Base-by-base conservation (phyloP, 306 rosid species). In the Cucumis melo region DNA sequence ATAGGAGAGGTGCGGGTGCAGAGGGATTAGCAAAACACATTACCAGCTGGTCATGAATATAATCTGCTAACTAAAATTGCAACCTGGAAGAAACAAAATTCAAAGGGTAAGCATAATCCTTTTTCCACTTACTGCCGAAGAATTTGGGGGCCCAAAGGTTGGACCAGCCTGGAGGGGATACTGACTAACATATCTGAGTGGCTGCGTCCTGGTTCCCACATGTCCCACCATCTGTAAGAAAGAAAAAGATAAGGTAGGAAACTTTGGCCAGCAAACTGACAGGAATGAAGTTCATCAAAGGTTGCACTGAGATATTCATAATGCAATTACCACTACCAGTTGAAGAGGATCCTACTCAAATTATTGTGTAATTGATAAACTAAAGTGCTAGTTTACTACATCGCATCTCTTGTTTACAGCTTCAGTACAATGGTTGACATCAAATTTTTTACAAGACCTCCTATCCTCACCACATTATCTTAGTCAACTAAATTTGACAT, bases 101-200 rank as follows among this genome's bases (percentile, higher is more conserved):
- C 46, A 80, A 57, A 53, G 51, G 74, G 57, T 71, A 81, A 74
- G 12, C 14, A 16, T 59, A 55, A 73, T 63, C 62, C 5, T 82
- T 42, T 29, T 59, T 48, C 79, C 46, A 87, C 98, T 88, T 87
- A 93, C 98, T 79, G 96, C 84, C 72, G 90, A 88, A 76, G 93
- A 75, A 82, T 73, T 91, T 61, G 90, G 86, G 65, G 90, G 90
- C 80, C 87, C 73, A 82, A 88, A 89, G 54, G 93, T 79, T 24
- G 91, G 86, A 78, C 86, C 93, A 58, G 92, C 84, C 87, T 87
- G 84, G 80, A 86, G 81, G 67, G 96, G 96, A 81, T 87, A 85
- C 78, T 89, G 91, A 61, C 86, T 78, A 79, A 90, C 78, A 86
- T 87, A 87, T 79, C 91, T 85, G 23, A 85, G 82, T 7, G 96